phyloP scores from a whole-genome alignment of 306 rosid genomes.

The peach (Prunus persica) region DNA sequence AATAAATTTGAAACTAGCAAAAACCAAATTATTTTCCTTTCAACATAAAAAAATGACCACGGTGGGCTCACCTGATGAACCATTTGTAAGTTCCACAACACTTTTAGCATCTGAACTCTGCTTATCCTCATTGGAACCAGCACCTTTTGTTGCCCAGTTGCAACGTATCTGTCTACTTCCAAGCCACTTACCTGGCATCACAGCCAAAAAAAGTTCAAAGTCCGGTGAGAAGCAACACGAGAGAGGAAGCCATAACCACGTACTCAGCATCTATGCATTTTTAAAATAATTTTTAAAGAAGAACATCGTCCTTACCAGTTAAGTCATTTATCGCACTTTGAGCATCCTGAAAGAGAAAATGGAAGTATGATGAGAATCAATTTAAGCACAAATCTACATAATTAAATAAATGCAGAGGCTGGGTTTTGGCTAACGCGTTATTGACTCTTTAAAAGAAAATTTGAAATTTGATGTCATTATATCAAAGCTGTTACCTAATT shows the following conservation, averaged over 20 bases:
- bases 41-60: not conserved
- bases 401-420: not conserved
- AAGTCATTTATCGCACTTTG: slow-evolving; percentile 94
- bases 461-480: not conserved
- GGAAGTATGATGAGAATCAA: slow-evolving; percentile 11
- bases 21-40: not conserved
- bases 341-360: slow-evolving; percentile 67
- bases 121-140: slow-evolving; percentile 74
- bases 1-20: not conserved
- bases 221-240: not conserved
- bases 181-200: slow-evolving; percentile 84
- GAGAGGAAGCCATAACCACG: not conserved
- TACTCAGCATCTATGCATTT: not conserved
- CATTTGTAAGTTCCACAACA: slow-evolving; percentile 85
- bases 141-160: slow-evolving; percentile 99
- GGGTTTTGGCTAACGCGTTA: not conserved
- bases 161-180: slow-evolving; percentile 96
- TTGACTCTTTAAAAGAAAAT: not conserved
- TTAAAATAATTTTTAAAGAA: not conserved
- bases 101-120: slow-evolving; percentile 74
- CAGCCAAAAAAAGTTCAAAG: not conserved
- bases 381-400: not conserved
- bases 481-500: not conserved
- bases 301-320: slow-evolving; percentile 62
- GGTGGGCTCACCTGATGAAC: slow-evolving; percentile 70